Percentiles rank a stretch among this genome's conserved stretches.
Evolutionary conservation across 495 filamentous ascomycete species (phyloP).

Genomic region (Immersiella caudata): DNA sequence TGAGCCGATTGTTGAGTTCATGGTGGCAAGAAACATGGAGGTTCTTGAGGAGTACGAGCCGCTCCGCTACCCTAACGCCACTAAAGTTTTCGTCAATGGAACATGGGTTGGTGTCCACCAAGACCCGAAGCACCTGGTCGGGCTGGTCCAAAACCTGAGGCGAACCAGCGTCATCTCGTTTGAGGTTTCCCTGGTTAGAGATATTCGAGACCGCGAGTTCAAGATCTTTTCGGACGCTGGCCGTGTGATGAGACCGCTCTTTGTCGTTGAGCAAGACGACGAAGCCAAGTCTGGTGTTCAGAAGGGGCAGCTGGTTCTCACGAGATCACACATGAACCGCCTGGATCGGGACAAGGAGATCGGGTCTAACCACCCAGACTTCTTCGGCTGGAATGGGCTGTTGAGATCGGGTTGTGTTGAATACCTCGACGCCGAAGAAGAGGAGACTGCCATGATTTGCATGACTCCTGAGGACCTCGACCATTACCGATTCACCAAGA

Average conservation of each 20-base stretch:
- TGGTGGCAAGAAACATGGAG: slow-evolving; percentile 93
- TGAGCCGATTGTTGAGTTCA: slow-evolving; percentile 89
- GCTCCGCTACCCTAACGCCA: slow-evolving; percentile 82
- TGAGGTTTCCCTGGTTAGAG: slow-evolving; percentile 90
- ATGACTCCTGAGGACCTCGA: slow-evolving; percentile 97
- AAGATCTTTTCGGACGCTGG: slow-evolving; percentile 98
- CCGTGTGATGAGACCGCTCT: slow-evolving; percentile 88
- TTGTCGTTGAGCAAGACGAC: slow-evolving; percentile 72
- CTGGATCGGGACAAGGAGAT: slow-evolving; percentile 58
- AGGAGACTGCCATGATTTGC: slow-evolving; percentile 97
- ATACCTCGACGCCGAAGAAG: slow-evolving; percentile 96
- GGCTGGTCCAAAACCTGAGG: slow-evolving; percentile 74
- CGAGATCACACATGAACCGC: slow-evolving; percentile 77
- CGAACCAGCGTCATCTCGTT: slow-evolving; percentile 75
- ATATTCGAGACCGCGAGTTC: slow-evolving; percentile 96
- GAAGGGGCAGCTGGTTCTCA: slow-evolving; percentile 77
- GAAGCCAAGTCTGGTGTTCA: slow-evolving; percentile 67
- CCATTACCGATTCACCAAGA: slow-evolving; percentile 55
- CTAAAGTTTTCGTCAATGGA: slow-evolving; percentile 97
- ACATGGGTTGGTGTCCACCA: slow-evolving; percentile 94
- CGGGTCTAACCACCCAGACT: slow-evolving; percentile 59
- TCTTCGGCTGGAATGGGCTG: slow-evolving; percentile 86
- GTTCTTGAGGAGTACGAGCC: slow-evolving; percentile 96
- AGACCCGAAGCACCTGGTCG: slow-evolving; percentile 78
- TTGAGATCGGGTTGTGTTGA: slow-evolving; percentile 82